These are phyloP conservation scores for Tympanopsis confertula DNA, from an alignment of 2,329 filamentous ascomycete species.

Conservation along the genomic window DNA sequence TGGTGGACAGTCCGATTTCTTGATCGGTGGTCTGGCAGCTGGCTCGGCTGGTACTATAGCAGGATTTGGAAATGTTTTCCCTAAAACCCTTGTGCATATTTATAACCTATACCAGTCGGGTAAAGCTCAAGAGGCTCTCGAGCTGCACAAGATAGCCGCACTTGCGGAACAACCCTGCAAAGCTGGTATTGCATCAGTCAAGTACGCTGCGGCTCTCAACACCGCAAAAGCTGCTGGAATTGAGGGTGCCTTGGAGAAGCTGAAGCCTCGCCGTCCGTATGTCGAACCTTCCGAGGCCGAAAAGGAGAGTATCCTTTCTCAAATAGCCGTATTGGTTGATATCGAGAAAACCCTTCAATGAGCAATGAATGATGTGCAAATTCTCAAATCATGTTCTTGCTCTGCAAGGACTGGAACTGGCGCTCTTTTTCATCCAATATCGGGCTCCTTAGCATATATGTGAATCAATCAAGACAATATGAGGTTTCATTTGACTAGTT, in stretches of 20 bases:
- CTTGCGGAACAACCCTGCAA: conserved; percentile 37
- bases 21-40: conserved; percentile 36
- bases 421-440: no score
- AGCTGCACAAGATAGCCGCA: conserved; percentile 34
- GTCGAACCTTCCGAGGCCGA: conserved; percentile 24
- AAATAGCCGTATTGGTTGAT: conserved; percentile 24
- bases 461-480: no score
- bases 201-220: conserved; percentile 36
- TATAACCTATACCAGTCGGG: conserved; percentile 33
- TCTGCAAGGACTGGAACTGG: no score
- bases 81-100: conserved; percentile 31
- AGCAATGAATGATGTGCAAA: no score
- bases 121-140: conserved; percentile 32
- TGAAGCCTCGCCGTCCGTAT: conserved; percentile 34
- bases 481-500: no score
- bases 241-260: conserved; percentile 29
- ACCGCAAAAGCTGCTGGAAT: conserved; percentile 34
- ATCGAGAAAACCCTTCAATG: conserved; percentile 20
- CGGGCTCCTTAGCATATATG: no score
- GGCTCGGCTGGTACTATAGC: conserved; percentile 41
- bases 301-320: conserved; percentile 25
- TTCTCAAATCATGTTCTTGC: no score
- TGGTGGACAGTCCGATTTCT: conserved; percentile 44
- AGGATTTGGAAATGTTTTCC: conserved; percentile 42
- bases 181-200: conserved; percentile 36